Conservation (phyloP, 495 filamentous ascomycete species). For the Xylaria longipes region DNA sequence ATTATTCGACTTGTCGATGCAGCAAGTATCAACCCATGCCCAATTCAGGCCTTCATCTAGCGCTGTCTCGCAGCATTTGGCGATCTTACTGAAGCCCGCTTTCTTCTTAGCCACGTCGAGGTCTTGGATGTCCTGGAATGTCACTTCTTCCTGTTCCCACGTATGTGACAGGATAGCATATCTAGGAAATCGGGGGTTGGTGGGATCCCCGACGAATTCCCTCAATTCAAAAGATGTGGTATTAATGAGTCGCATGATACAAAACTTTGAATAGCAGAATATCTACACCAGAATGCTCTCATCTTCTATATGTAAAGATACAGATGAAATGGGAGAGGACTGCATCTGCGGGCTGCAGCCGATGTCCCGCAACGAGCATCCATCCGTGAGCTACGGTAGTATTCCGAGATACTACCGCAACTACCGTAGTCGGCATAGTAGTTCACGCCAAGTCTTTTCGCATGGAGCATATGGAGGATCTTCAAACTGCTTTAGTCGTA, state of each 20-base stretch:
- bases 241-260: constrained; percentile 25
- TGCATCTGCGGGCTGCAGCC: neutral
- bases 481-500: constrained; percentile 1
- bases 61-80: constrained; percentile 22
- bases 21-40: constrained; percentile 41
- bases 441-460: constrained; percentile 1
- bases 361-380: constrained; percentile 3
- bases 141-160: constrained; percentile 36
- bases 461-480: constrained; percentile 1
- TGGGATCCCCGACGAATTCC: constrained; percentile 1
- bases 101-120: constrained; percentile 11
- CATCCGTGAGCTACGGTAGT: constrained; percentile 8
- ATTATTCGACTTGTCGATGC: constrained; percentile 37
- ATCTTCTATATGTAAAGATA: neutral
- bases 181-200: constrained; percentile 11
- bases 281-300: neutral
- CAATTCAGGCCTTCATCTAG: constrained; percentile 28
- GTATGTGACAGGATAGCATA: constrained; percentile 35
- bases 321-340: neutral
- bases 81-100: constrained; percentile 29
- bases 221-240: constrained; percentile 4
- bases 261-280: neutral
- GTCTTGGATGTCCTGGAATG: constrained; percentile 26
- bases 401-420: constrained; percentile 14
- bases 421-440: constrained; percentile 9